These are phyloP conservation scores for Quercus lobata DNA, from an alignment of 331 rosid genomes.

Conservation along the genomic window DNA sequence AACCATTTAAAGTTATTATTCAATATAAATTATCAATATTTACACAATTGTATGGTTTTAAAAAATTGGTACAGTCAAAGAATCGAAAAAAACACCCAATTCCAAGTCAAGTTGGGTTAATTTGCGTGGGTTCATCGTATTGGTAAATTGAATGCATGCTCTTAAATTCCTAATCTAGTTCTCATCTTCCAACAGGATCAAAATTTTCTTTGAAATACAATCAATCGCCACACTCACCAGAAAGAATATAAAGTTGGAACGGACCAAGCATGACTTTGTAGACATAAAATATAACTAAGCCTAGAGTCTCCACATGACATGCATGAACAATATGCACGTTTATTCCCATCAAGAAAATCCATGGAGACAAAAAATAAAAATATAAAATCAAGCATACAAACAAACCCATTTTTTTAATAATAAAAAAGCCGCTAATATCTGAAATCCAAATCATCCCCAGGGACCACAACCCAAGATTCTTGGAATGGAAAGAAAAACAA, in stretches of 20 bases:
- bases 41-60: no score
- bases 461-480: background rate
- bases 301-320: background rate
- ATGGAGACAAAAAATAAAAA: background rate
- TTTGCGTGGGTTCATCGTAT: no score
- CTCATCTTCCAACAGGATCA: background rate
- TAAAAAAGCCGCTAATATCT: background rate
- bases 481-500: background rate
- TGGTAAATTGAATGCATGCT: no score
- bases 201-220: background rate
- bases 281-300: background rate
- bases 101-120: no score
- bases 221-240: background rate
- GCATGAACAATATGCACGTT: background rate
- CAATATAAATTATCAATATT: no score
- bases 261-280: background rate
- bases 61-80: no score
- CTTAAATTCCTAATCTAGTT: background rate
- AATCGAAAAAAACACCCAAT: no score
- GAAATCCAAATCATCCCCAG: background rate
- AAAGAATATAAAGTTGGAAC: no score
- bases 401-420: background rate
- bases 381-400: background rate
- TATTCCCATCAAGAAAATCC: background rate
- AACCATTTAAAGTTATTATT: no score